Conservation (phyloP, 2,329 filamentous ascomycete species). For the Capronia americana region DNA sequence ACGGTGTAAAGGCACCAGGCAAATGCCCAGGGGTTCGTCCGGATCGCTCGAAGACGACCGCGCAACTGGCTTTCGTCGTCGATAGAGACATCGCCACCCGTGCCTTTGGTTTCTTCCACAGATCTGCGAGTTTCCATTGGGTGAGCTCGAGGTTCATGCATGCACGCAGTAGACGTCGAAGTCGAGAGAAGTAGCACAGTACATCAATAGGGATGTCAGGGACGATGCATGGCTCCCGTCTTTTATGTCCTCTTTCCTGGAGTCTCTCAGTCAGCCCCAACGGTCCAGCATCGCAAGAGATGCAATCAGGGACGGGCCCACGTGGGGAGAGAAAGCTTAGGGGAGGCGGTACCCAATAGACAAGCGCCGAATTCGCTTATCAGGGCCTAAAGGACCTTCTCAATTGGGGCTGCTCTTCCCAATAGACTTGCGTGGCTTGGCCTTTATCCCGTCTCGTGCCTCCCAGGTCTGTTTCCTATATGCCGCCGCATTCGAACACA, state of each 20-base stretch:
- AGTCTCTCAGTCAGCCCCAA: background rate
- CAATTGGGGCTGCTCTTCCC: background rate
- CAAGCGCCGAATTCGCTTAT: background rate
- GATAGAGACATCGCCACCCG: background rate
- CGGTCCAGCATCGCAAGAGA: background rate
- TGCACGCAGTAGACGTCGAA: background rate
- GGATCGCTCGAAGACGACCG: constrained; percentile 7
- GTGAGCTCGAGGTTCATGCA: background rate
- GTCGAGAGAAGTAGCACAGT: background rate
- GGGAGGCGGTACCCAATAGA: background rate
- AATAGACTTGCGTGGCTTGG: background rate
- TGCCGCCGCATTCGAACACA: background rate
- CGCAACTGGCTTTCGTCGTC: background rate
- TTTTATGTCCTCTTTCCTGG: background rate
- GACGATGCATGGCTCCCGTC: background rate
- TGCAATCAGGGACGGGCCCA: background rate
- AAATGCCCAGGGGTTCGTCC: constrained; percentile 15
- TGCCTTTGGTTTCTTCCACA: background rate
- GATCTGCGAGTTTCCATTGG: background rate
- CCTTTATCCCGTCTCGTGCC: background rate
- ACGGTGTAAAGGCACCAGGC: constrained; percentile 28
- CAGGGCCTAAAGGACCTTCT: background rate
- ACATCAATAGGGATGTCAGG: background rate
- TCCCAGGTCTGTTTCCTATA: background rate
- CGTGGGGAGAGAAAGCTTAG: background rate